phyloP scores from a whole-genome alignment of 78 protist species.

The Speleostelium caveatum region DNA sequence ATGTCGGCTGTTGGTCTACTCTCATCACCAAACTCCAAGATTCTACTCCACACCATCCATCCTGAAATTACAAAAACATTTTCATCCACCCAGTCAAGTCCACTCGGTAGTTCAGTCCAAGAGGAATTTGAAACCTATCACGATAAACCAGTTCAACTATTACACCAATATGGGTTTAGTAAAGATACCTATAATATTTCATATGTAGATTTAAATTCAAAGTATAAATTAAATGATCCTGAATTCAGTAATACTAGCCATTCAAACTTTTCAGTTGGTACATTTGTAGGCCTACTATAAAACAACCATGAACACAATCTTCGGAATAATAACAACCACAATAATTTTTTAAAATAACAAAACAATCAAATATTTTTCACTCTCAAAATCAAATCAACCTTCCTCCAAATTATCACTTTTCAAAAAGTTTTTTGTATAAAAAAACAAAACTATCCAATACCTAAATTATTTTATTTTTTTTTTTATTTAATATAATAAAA shows the following conservation, averaged over 20 bases:
- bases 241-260: background rate
- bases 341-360: no score
- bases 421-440: no score
- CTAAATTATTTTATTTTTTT: no score
- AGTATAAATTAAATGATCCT: constrained; percentile 13
- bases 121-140: constrained; percentile 22
- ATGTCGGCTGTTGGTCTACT: background rate
- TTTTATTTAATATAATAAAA: no score
- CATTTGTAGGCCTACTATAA: constrained; percentile 14
- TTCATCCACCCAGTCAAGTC: background rate
- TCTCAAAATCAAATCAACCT: no score
- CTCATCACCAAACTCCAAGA: background rate
- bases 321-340: no score
- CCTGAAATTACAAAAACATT: background rate
- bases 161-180: constrained; percentile 10
- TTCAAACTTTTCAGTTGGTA: constrained; percentile 24
- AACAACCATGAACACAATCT: no score
- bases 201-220: constrained; percentile 7
- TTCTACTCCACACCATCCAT: constrained; percentile 27
- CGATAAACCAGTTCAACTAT: background rate
- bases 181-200: constrained; percentile 9
- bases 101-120: background rate
- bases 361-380: no score
- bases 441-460: no score
- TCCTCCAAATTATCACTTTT: no score